A percentile compares a stretch with the other conserved stretches of the same genome.
Evolutionary conservation across 2,329 filamentous ascomycete species (phyloP).

Genomic region (Penicillium olsonii): DNA sequence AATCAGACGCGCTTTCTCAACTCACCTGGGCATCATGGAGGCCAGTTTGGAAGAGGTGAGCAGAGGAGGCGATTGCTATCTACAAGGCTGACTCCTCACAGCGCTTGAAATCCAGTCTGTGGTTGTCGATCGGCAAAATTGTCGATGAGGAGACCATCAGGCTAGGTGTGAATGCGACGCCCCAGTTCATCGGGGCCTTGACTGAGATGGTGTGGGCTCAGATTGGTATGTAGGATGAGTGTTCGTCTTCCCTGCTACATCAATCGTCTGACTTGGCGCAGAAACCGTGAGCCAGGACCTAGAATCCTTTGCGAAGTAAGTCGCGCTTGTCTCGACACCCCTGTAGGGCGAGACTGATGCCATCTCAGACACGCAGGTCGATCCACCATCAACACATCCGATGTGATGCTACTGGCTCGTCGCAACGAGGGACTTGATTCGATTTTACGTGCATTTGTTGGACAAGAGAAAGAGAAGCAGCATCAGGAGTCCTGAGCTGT

Average conservation of each 20-base stretch:
- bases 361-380: constrained; percentile 74
- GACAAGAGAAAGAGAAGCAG: constrained; percentile 24
- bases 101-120: constrained; percentile 81
- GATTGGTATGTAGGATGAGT: constrained; percentile 64
- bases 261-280: constrained; percentile 26
- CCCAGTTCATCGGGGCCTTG: constrained; percentile 82
- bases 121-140: constrained; percentile 81
- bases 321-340: constrained; percentile 1
- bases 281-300: constrained; percentile 61
- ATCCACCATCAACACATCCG: constrained; percentile 76
- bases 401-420: constrained; percentile 82
- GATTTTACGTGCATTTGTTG: constrained; percentile 58
- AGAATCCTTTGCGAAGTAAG: constrained; percentile 62
- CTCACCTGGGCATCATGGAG: constrained; percentile 23
- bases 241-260: neutral
- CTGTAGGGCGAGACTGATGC: constrained; percentile 18
- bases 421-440: constrained; percentile 82
- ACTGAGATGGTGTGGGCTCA: constrained; percentile 88
- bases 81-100: constrained; percentile 38
- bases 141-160: constrained; percentile 80
- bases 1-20: constrained; percentile 15
- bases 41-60: constrained; percentile 37
- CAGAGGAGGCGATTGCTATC: neutral
- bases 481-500: constrained; percentile 25
- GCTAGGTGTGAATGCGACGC: constrained; percentile 79